Evolutionary conservation across 2,329 filamentous ascomycete genomes (phyloP).

Genomic region (Chalaropsis thielavioides): DNA sequence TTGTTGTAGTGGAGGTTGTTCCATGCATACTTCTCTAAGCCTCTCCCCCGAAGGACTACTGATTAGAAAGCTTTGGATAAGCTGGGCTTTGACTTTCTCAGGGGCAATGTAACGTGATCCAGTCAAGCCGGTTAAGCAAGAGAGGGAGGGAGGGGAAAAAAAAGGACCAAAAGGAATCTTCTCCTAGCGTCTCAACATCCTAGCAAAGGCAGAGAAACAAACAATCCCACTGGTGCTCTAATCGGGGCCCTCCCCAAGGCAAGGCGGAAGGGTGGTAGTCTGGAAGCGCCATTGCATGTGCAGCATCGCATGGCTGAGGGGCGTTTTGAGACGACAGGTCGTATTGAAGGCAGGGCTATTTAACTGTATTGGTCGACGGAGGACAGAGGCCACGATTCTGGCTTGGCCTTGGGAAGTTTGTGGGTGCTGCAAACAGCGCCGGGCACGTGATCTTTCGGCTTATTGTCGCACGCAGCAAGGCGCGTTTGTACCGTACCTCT

Average conservation of each 20-base stretch:
- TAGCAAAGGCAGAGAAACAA: neutral
- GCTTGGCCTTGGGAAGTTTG: neutral
- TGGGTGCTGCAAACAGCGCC: neutral
- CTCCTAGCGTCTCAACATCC: conserved; percentile 1
- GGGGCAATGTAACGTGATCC: neutral
- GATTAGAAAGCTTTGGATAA: conserved; percentile 4
- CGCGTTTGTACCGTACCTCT: no score
- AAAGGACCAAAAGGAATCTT: neutral
- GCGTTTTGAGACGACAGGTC: neutral
- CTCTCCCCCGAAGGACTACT: neutral
- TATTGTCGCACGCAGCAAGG: neutral
- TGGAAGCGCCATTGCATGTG: neutral
- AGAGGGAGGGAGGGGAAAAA: neutral
- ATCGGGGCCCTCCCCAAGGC: neutral
- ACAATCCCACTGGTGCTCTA: neutral
- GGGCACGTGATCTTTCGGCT: neutral
- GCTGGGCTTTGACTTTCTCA: conserved; percentile 2
- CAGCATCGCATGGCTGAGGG: neutral
- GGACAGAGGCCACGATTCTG: neutral
- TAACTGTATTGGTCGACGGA: neutral
- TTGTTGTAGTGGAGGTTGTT: neutral
- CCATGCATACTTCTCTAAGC: neutral
- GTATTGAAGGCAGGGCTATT: neutral
- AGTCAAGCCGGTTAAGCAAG: neutral
- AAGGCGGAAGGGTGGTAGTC: neutral